These are phyloP conservation scores for Fragaria vesca DNA, from an alignment of 306 rosid species.

Conservation along the genomic window DNA sequence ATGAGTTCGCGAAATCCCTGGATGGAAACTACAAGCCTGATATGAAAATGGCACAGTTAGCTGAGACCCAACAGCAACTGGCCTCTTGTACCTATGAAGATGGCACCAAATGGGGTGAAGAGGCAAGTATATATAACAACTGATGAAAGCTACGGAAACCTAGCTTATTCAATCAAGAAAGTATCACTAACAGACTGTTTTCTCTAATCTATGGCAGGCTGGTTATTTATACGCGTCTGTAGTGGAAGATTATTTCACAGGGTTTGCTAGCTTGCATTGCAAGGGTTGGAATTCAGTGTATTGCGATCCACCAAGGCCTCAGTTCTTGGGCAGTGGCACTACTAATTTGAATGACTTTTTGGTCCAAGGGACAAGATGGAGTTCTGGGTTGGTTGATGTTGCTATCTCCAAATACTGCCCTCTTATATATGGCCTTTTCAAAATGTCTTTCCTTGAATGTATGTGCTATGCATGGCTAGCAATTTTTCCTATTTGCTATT, in stretches of 20 bases:
- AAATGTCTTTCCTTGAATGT: slow-evolving; percentile 45
- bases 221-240: slow-evolving; percentile 63
- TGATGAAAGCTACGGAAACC: background rate
- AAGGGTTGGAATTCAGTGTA: slow-evolving; percentile 71
- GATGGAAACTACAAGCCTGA: slow-evolving; percentile 22
- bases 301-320: slow-evolving; percentile 57
- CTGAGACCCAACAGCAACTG: slow-evolving; percentile 37
- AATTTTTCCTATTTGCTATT: slow-evolving; percentile 38
- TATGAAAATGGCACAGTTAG: slow-evolving; percentile 13
- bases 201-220: slow-evolving; percentile 38
- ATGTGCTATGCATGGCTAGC: slow-evolving; percentile 52
- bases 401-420: slow-evolving; percentile 59
- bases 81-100: slow-evolving; percentile 59
- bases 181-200: background rate
- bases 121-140: slow-evolving; percentile 25
- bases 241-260: slow-evolving; percentile 61
- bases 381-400: slow-evolving; percentile 56
- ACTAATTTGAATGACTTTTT: slow-evolving; percentile 54
- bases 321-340: slow-evolving; percentile 57
- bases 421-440: slow-evolving; percentile 41
- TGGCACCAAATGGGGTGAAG: slow-evolving; percentile 64
- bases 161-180: background rate
- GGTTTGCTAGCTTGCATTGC: slow-evolving; percentile 47
- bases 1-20: slow-evolving; percentile 51
- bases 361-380: slow-evolving; percentile 66